Evolutionary conservation across 1,284 basidiomycete genomes (phyloP), one percentile per base, ranked within the genome.

Genomic region (Ganoderma sp.): DNA sequence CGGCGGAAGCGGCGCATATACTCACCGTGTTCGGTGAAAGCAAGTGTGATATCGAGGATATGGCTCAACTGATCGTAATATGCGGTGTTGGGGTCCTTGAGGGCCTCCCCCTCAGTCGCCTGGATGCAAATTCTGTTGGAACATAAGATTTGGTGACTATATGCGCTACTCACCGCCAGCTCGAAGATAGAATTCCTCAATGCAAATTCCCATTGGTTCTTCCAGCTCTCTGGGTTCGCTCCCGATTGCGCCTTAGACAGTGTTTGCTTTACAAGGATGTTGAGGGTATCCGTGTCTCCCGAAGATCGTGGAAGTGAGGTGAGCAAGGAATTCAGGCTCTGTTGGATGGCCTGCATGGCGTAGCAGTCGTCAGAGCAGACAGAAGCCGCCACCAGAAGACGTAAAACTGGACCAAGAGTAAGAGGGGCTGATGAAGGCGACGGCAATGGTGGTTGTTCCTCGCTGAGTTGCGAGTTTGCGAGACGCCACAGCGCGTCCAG

Each of bases 11-110:
- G 42, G 61, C 42, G 45, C 12, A n/a, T 56, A 43, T 34, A 78
- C 87, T 67, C 72, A 90, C 91, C 90, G 63, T 88, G 85, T 76
- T 94, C 91, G 22, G 89, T 90, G 78, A 93, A 90, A 37, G 87
- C 84, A 43, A 94, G 82, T 19, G 88, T 84, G 57, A 94, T 78
- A 79, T 95, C 93, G 61, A 95, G 84, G 70, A 84, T 84, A 76
- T 85, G 82, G 71, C 83, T 82, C n/a, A 94, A 78, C 48, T 84
- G 81, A 45, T 83, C 77, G 72, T 92, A 92, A 75, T 94, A 94
- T 9, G 78, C 78, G 0, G 80, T 80, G 25, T 82, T 76, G 22
- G 84, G 79, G 52, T 86, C 80, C 59, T 86, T 80, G 60, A 85
- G 70, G 12, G 84, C 90, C 8, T 77, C 76, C 2, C 90, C 90